phyloP scores from a whole-genome alignment of 352 stramenopile genomes.

The Discostella stelligera region DNA sequence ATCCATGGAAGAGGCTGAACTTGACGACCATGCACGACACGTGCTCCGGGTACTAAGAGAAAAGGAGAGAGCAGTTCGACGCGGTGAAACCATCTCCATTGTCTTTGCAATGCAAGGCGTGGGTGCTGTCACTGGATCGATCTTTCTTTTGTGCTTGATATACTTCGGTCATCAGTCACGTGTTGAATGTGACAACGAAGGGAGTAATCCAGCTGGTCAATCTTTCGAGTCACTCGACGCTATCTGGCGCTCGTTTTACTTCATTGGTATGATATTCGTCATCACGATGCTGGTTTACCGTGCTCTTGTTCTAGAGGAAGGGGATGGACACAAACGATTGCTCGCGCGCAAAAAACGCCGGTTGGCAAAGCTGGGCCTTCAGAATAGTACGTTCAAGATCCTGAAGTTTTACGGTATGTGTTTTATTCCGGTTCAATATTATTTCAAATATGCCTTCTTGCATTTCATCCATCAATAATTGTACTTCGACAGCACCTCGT shows the following conservation, averaged over 20 bases:
- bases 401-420: slow-evolving; percentile 11
- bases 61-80: slow-evolving; percentile 17
- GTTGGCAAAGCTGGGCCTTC: slow-evolving; percentile 1
- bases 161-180: slow-evolving; percentile 23
- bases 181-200: slow-evolving; percentile 14
- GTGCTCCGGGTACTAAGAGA: slow-evolving; percentile 10
- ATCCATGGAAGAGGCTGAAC: slow-evolving; percentile 9
- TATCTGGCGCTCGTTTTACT: slow-evolving; percentile 28
- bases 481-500: slow-evolving; percentile 2
- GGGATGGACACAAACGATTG: slow-evolving; percentile 3
- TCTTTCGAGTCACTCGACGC: slow-evolving; percentile 7
- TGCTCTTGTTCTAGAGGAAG: slow-evolving; percentile 13
- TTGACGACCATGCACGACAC: slow-evolving; percentile 19
- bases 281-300: slow-evolving; percentile 33
- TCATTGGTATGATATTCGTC: slow-evolving; percentile 30
- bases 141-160: slow-evolving; percentile 31
- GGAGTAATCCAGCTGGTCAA: slow-evolving; percentile 2
- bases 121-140: slow-evolving; percentile 23
- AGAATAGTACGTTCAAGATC: slow-evolving; percentile 7
- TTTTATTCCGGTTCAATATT: not conserved
- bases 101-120: slow-evolving; percentile 47
- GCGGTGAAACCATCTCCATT: slow-evolving; percentile 31
- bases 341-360: slow-evolving; percentile 9
- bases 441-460: not conserved
- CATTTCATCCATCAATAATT: not conserved